These are phyloP conservation scores for Hevea brasiliensis DNA, from an alignment of 345 rosid species.

Conservation along the genomic window DNA sequence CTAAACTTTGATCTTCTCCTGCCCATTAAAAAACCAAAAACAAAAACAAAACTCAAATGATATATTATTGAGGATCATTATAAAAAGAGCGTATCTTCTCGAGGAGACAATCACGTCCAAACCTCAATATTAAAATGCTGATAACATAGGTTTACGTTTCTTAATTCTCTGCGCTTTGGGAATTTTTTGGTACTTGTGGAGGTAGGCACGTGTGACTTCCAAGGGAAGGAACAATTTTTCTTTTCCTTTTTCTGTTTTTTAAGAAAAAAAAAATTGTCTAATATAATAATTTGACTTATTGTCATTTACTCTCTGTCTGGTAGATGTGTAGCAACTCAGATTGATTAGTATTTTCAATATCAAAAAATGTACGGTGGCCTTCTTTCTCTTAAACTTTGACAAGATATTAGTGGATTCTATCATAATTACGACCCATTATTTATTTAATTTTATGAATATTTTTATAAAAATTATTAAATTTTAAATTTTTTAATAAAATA, in stretches of 20 bases:
- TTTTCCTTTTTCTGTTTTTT: background rate
- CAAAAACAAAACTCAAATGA: too few species aligned
- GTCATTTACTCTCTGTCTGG: background rate
- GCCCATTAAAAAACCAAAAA: too few species aligned
- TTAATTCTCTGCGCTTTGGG: background rate
- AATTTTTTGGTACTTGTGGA: conserved; percentile 15
- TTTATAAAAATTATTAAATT: too few species aligned
- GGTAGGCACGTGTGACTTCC: conserved; percentile 9
- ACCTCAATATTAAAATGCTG: background rate
- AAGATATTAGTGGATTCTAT: too few species aligned
- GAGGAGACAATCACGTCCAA: background rate
- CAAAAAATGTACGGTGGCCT: background rate
- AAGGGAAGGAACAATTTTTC: background rate
- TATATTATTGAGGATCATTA: background rate
- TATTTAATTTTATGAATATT: too few species aligned
- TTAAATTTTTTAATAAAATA: too few species aligned
- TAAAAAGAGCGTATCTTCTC: conserved; percentile 8
- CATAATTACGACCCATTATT: too few species aligned
- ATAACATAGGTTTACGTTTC: background rate
- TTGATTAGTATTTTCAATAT: background rate
- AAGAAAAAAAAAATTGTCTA: background rate
- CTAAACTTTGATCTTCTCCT: too few species aligned
- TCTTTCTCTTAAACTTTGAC: too few species aligned
- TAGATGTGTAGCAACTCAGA: background rate
- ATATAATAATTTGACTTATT: background rate